Base-by-base conservation (phyloP, 345 rosid genomes). In the Gossypium australe region DNA sequence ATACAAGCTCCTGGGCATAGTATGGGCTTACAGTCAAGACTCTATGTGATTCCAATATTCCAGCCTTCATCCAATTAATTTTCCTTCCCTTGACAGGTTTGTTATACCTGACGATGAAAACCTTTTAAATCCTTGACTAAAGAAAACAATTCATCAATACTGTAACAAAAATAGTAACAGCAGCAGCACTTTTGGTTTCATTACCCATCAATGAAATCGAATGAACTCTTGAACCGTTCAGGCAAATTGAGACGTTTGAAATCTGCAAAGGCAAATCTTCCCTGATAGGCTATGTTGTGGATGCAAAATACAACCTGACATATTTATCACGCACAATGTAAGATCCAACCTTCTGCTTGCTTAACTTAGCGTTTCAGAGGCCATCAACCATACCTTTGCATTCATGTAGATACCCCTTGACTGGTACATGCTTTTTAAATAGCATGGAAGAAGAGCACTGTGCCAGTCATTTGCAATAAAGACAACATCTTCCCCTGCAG, bases 41-140 rank as follows among this genome's bases (percentile, higher is more conserved):
- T 82, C 90, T 83, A 78, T 89, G 72, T 1, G 97, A 75, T 89
- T 95, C 97, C 41, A 91, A 78, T 75, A 92, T 84, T 56, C 84
- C 99, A 80, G 94, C 97, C 75, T 95, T 92, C 98, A 95, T 86
- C 98, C 99, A 95, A 76, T 95, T 95, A 78, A 92, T 91, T 79
- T 95, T 95, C 84, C 96, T 86, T 75, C 99, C 99, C 83, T 89
- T 89, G 41, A 78, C 86, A 1, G 99, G 98, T 82, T 90, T 85
- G 3, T 75, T 20, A 70, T 87, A 71, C 72, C 98, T 94, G 82
- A 67, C 61, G 11, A 76, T 29, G 16, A 41, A 70, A 70, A 43
- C 5, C 16, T 20, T n/a, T 58, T 41, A 53, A 55, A 10, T 55
- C 20, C 18, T 22, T 7, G 38, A 18, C 45, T 2, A 25, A 45